Base-by-base conservation (phyloP, 1,139 yeast species). In the Scheffersomyces titani region DNA sequence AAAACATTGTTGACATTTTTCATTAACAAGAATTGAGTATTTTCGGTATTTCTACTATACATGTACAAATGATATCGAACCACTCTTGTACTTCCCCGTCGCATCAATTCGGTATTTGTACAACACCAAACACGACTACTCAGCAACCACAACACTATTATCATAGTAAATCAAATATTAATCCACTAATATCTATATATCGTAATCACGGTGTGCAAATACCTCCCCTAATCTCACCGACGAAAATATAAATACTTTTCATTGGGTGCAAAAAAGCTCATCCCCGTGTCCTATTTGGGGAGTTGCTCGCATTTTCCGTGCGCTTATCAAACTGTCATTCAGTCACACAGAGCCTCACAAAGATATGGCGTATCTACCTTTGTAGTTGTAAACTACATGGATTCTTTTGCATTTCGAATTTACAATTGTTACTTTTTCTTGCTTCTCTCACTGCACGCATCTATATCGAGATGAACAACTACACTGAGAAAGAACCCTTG, bases 401-500 rank as follows among this genome's bases (percentile, higher is more conserved):
- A n/a, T 30, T 30, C 40, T 11, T 16, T 30, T 30, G 13, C 40
- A 11, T 9, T 30, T 30, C 40, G 9, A 11, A 16, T 16, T 30
- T 30, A 30, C 40, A 30, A 11, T 16, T 30, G 16, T 30, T 9
- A 7, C 9, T 30, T 16, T 24, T 11, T 24, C 30, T 2, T 2
- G 9, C 2, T 11, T 24, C 30, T 11, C 3, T 2, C 13, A 6
- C 40, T 30, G 9, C 13, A 11, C 13, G 13, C 24, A 22, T 16
- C 9, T 30, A 5, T 9, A 30, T 30, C 40, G 13, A 30, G 40
- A 52, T 52, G 54, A 30, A 44, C 16, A 40, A 49, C 47, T 49
- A 44, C 52, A 40, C 51, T 9, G 54, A 72, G 59, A 71, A 71
- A 52, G 67, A 67, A 36, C 69, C 71, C 5, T 60, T 70, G n/a